Evolutionary conservation across 2,329 filamentous ascomycete genomes (phyloP).

Genomic region (Metarhizium guizhouense): DNA sequence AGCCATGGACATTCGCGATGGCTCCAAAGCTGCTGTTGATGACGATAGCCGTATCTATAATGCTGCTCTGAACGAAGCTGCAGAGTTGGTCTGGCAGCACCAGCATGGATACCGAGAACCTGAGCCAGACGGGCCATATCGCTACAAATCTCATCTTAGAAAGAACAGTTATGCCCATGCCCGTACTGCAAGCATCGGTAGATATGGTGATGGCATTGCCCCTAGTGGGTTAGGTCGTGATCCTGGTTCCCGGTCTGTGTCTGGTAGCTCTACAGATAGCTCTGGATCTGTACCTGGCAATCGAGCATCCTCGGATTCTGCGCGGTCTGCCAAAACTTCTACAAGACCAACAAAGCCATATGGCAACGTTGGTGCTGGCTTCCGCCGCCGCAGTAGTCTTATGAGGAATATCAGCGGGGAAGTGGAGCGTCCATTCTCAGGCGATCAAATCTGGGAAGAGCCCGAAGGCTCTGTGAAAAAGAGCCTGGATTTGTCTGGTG

Average conservation of each 20-base stretch:
- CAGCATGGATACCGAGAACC: conserved; percentile 43
- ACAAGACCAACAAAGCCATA: conserved; percentile 29
- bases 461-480: conserved; percentile 40
- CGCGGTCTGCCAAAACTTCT: conserved; percentile 9
- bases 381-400: conserved; percentile 53
- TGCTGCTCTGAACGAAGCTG: conserved; percentile 67
- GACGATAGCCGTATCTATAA: conserved; percentile 58
- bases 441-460: conserved; percentile 85
- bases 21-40: conserved; percentile 20
- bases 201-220: conserved; percentile 31
- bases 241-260: conserved; percentile 34
- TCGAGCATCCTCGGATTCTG: conserved; percentile 17
- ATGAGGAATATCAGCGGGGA: conserved; percentile 65
- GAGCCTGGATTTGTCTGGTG: conserved; percentile 10
- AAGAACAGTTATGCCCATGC: conserved; percentile 65
- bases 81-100: conserved; percentile 71
- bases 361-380: conserved; percentile 28
- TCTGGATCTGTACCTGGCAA: conserved; percentile 28
- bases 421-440: conserved; percentile 56
- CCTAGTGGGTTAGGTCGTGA: conserved; percentile 36
- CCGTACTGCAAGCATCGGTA: conserved; percentile 49
- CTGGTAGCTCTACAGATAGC: conserved; percentile 42
- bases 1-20: conserved; percentile 53
- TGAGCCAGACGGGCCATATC: conserved; percentile 51
- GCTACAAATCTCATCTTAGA: conserved; percentile 59